A percentile compares a stretch with the other conserved stretches of the same genome.
Conservation (phyloP, 345 rosid genomes). For the Salix koriyanagi region DNA sequence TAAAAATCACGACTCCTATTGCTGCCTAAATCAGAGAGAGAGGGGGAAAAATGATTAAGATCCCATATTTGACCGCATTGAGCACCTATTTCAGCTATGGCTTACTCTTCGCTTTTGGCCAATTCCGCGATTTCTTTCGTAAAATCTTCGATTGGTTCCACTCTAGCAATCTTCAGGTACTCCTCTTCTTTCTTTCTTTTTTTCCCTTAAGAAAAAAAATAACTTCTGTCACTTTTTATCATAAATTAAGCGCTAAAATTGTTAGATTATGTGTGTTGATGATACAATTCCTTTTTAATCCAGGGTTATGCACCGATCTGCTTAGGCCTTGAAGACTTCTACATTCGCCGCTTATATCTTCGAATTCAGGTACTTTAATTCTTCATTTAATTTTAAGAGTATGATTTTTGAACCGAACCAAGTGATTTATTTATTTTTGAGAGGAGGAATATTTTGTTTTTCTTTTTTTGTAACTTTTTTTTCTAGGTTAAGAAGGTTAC, state of each 20-base stretch:
- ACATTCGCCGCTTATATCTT: constrained; percentile 71
- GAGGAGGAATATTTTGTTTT: neutral
- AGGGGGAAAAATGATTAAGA: constrained; percentile 48
- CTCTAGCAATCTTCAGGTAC: constrained; percentile 55
- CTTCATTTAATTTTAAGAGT: neutral
- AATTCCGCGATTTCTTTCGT: constrained; percentile 72
- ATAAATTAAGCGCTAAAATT: neutral
- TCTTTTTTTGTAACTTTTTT: neutral
- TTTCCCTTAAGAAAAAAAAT: too few species aligned
- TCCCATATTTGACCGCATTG: constrained; percentile 69
- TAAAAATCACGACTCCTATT: neutral
- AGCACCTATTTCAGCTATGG: constrained; percentile 79
- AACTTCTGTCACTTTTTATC: neutral
- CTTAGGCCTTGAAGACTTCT: constrained; percentile 85
- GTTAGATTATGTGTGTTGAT: neutral
- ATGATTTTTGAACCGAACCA: neutral
- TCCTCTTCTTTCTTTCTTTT: neutral
- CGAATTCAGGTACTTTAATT: constrained; percentile 68
- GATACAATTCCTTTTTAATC: neutral
- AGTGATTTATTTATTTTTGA: neutral
- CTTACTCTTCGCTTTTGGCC: constrained; percentile 70
- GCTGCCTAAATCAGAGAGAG: neutral
- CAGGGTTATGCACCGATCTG: constrained; percentile 96
- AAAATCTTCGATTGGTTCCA: constrained; percentile 55
- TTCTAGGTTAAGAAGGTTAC: neutral